phyloP scores from a whole-genome alignment of 1,139 yeast genomes.

The Nakaseomyces sp. region DNA sequence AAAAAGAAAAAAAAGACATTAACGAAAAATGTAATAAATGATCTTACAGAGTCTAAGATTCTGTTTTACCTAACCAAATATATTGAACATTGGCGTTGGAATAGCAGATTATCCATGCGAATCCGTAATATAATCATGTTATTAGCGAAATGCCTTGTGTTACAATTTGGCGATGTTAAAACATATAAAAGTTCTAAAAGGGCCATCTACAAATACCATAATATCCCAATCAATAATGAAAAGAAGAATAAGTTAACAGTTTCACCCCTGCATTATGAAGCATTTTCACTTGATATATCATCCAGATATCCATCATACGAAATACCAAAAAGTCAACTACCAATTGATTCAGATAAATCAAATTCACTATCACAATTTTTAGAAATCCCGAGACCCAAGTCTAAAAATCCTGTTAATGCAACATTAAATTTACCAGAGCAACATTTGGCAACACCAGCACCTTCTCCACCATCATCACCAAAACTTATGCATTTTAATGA shows the following conservation, averaged over 20 bases:
- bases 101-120: constrained; percentile 33
- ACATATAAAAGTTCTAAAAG: constrained; percentile 42
- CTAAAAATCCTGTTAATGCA: constrained; percentile 34
- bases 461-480: constrained; percentile 73
- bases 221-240: constrained; percentile 34
- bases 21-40: constrained; percentile 16
- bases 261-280: constrained; percentile 73
- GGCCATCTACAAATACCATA: constrained; percentile 39
- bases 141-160: constrained; percentile 49
- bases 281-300: constrained; percentile 63
- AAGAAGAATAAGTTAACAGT: constrained; percentile 37
- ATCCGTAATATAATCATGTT: constrained; percentile 50
- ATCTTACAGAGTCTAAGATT: constrained; percentile 32
- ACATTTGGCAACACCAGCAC: constrained; percentile 83
- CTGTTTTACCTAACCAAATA: constrained; percentile 41
- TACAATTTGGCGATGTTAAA: constrained; percentile 55
- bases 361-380: constrained; percentile 49
- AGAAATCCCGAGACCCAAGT: constrained; percentile 53
- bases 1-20: background rate
- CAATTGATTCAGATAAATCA: constrained; percentile 41
- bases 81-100: constrained; percentile 65
- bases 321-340: constrained; percentile 41
- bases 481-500: constrained; percentile 17
- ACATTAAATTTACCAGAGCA: constrained; percentile 54
- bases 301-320: constrained; percentile 67